Evolutionary conservation across 805 yeast species (phyloP), one percentile per base, ranked within the genome.

Genomic region (Myxozyma neotropica): DNA sequence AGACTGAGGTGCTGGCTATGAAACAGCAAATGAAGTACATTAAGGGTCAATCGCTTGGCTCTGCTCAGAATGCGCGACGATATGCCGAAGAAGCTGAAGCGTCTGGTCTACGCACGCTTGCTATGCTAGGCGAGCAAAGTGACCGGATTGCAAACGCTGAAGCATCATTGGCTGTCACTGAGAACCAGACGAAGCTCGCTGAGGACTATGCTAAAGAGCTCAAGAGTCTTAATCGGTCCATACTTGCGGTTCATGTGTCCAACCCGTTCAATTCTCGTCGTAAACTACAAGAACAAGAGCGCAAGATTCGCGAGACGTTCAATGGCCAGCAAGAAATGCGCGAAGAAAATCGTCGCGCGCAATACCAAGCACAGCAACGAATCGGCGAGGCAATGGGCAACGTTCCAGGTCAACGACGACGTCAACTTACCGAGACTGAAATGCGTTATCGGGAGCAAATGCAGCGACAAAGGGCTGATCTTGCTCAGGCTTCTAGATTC

Each of bases 51-150:
- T 86, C 96, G 1, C 84, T 91, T 10, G 86, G 89, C 15, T 84
- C 92, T 40, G 88, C 97, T 0, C 82, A 95, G 70, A 90, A 90
- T 68, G 91, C 96, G 0, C 75, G 94, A 33, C 81, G 81, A 55
- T 79, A 84, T 77, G 87, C 89, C 1, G 81, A 82, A 58, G 86
- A 86, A 57, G 91, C 92, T 1, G 90, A 86, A 69, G 82, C 81
- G 61, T 78, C 86, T 4, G 93, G 90, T 38, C 78, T 85, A 63
- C 92, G 93, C 71, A 87, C 97, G 0, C 74, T 93, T 63, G 97
- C 97, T 29, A 83, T 89, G 83, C 80, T 94, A 50, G 99, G 99
- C 26, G 83, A 92, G n/a, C 98, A 94, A 73, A 85, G 94, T 58
- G 97, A 91, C 71, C 80, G 89, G 50, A 77, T 94, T 64, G 88